Evolutionary conservation across 257 asterid species (phyloP).

Genomic region (Solanum neorickii): DNA sequence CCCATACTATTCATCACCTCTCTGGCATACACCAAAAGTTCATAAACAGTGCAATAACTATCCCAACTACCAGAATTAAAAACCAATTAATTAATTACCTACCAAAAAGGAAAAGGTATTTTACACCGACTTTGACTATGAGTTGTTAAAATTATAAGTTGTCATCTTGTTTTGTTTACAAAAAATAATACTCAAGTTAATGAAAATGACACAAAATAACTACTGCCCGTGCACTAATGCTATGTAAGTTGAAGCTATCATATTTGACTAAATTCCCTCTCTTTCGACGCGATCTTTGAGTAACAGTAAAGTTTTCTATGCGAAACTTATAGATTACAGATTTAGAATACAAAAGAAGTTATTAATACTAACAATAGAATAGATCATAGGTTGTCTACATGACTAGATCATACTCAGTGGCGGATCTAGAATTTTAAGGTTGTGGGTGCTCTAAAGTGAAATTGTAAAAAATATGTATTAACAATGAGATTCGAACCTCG

Average conservation of each 20-base stretch:
- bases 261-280: neutral
- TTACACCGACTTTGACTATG: neutral
- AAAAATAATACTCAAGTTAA: neutral
- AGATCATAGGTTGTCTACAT: neutral
- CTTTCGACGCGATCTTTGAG: neutral
- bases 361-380: neutral
- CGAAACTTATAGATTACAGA: neutral
- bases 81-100: neutral
- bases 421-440: too few relatives aligned
- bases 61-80: neutral
- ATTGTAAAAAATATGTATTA: too few relatives aligned
- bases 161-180: neutral
- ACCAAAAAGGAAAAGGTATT: neutral
- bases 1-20: neutral
- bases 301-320: neutral
- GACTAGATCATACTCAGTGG: neutral
- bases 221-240: neutral
- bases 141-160: neutral
- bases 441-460: too few relatives aligned
- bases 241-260: neutral
- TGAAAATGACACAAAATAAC: neutral
- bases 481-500: too few relatives aligned
- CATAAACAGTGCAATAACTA: neutral
- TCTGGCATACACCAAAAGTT: neutral
- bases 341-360: neutral